Evolutionary conservation across 768 basidiomycete species (phyloP).

Genomic region (Amanita thiersii): DNA sequence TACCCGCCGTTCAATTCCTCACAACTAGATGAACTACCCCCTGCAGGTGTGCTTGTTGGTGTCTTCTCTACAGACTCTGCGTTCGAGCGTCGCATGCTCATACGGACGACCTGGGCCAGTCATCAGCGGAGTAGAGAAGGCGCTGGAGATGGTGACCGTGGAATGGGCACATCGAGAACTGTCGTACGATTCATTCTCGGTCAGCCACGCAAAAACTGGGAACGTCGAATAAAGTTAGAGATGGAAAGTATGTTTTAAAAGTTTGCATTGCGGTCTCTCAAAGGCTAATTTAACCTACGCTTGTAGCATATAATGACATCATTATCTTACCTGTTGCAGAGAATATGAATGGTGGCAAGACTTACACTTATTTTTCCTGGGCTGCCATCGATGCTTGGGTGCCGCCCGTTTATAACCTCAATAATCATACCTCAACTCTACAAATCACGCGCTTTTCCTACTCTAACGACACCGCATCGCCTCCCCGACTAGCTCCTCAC

Average conservation of each 20-base stretch:
- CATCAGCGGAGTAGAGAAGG: constrained; percentile 74
- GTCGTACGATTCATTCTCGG: constrained; percentile 88
- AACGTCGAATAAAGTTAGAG: constrained; percentile 73
- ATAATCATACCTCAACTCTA: constrained; percentile 27
- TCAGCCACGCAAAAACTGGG: constrained; percentile 73
- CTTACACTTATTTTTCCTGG: constrained; percentile 89
- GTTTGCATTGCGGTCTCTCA: constrained; percentile 7
- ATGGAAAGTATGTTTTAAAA: constrained; percentile 68
- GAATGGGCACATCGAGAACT: constrained; percentile 71
- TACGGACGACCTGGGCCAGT: constrained; percentile 84
- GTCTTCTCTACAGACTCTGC: constrained; percentile 86
- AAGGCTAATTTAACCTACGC: constrained; percentile 8
- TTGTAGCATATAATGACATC: constrained; percentile 76
- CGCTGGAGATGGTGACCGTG: constrained; percentile 60
- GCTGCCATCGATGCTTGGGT: constrained; percentile 88
- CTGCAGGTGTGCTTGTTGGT: constrained; percentile 82
- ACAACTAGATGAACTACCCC: constrained; percentile 65
- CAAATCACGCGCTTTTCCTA: constrained; percentile 65
- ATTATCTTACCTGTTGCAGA: constrained; percentile 77
- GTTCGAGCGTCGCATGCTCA: constrained; percentile 78
- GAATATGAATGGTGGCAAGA: constrained; percentile 97
- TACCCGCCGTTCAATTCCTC: constrained; percentile 58
- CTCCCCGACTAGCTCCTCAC: constrained; percentile 62
- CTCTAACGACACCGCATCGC: constrained; percentile 43
- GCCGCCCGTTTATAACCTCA: constrained; percentile 58